A percentile compares a stretch with the other conserved stretches of the same genome.
phyloP scores from a whole-genome alignment of 129 eudicot genomes.

The Escallonia rubra region DNA sequence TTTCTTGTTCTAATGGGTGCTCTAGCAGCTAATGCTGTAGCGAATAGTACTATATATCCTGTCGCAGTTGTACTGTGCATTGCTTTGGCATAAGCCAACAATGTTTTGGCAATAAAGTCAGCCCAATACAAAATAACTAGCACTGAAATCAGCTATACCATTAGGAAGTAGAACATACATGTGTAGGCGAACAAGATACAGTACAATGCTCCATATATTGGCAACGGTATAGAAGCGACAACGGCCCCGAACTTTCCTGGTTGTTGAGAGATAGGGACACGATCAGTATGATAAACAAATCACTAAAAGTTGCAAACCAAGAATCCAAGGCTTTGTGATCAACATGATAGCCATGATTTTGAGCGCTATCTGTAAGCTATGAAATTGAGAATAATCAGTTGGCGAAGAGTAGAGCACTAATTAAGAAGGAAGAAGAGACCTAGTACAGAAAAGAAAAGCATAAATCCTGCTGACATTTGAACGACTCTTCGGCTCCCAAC shows the following conservation, averaged over 20 bases:
- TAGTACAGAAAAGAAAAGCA: slow-evolving; percentile 81
- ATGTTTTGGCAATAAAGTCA: neutral
- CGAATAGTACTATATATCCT: no score
- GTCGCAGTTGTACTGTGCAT: no score
- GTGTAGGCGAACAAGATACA: slow-evolving; percentile 83
- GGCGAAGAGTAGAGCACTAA: neutral
- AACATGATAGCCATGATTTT: neutral
- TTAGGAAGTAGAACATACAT: slow-evolving; percentile 43
- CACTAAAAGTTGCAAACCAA: neutral
- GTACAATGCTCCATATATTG: slow-evolving; percentile 83
- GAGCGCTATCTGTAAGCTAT: neutral
- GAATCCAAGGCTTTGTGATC: neutral
- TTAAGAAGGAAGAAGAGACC: slow-evolving; percentile 37
- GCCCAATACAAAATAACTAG: neutral
- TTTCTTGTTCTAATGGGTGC: no score
- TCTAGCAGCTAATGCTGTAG: no score
- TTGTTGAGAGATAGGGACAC: neutral
- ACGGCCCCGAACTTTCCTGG: slow-evolving; percentile 93
- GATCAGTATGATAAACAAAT: neutral
- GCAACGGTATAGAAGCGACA: slow-evolving; percentile 87
- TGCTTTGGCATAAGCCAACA: neutral
- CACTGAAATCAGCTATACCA: neutral
- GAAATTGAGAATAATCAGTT: neutral
- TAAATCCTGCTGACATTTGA: slow-evolving; percentile 81
- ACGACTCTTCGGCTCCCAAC: slow-evolving; percentile 94